phyloP scores from a whole-genome alignment of 2,329 filamentous ascomycete species.

The Sporothrix globosa region DNA sequence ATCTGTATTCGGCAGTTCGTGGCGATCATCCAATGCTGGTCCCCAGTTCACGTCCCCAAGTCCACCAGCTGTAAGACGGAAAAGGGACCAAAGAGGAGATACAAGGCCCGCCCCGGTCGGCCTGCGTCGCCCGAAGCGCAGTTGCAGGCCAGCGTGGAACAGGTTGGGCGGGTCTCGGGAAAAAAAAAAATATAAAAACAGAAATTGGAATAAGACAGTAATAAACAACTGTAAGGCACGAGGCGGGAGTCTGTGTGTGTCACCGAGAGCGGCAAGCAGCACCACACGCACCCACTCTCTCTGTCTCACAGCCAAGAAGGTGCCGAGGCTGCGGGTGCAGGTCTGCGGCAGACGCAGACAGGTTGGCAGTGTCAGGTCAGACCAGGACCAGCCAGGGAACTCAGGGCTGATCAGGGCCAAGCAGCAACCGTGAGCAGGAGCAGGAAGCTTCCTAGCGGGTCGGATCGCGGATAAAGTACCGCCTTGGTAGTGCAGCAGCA shows the following conservation, averaged over 20 bases:
- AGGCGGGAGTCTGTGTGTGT: not conserved
- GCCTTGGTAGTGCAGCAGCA: conserved; percentile 9
- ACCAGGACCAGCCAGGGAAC: not conserved
- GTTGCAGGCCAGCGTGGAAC: conserved; percentile 7
- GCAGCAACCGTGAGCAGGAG: not conserved
- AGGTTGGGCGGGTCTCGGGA: not conserved
- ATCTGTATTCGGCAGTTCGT: not conserved
- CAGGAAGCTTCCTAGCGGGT: not conserved
- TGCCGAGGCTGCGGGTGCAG: conserved; percentile 3
- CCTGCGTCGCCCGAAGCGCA: conserved; percentile 11
- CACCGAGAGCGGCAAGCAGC: not conserved
- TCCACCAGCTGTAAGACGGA: not conserved
- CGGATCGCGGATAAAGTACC: not conserved
- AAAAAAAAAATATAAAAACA: not conserved
- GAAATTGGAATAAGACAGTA: not conserved
- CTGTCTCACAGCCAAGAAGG: not conserved
- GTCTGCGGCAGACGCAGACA: not conserved
- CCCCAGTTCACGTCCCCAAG: not conserved
- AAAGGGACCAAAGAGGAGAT: not conserved
- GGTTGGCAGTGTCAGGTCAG: not conserved
- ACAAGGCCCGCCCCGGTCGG: conserved; percentile 15
- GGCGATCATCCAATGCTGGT: conserved; percentile 5
- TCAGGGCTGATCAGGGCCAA: not conserved
- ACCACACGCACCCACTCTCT: not conserved
- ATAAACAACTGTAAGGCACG: not conserved